These are phyloP conservation scores for Pneumocystis carinii DNA, from an alignment of 1,139 yeast species.

Conservation along the genomic window DNA sequence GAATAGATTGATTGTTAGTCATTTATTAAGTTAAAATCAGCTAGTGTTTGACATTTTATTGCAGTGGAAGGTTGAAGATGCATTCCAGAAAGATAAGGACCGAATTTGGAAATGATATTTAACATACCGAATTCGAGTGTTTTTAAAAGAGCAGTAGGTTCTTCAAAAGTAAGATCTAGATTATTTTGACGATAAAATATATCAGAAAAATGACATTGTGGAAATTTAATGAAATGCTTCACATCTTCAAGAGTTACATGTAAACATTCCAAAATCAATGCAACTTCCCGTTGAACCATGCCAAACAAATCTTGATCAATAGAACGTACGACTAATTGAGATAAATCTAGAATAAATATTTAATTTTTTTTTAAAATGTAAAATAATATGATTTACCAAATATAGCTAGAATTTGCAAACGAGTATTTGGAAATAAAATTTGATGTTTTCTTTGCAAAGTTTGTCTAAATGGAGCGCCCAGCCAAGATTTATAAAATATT, in stretches of 20 bases:
- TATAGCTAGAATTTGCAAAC: conserved; percentile 20
- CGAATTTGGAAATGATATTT: conserved; percentile 19
- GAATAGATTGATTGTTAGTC: not conserved
- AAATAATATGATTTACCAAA: conserved; percentile 1
- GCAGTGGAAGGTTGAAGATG: conserved; percentile 7
- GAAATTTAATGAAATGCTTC: conserved; percentile 18
- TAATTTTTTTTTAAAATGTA: not conserved
- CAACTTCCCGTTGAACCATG: conserved; percentile 27
- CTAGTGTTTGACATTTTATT: not conserved
- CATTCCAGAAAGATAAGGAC: conserved; percentile 18
- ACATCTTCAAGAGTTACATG: conserved; percentile 19
- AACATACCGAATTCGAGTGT: conserved; percentile 19
- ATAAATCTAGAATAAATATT: conserved; percentile 14
- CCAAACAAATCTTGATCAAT: conserved; percentile 27
- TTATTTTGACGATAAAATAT: conserved; percentile 11
- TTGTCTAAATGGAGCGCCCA: conserved; percentile 21
- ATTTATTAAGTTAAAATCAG: not conserved
- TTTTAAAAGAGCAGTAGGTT: conserved; percentile 14
- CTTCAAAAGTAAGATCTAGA: conserved; percentile 6
- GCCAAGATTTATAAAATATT: conserved; percentile 11
- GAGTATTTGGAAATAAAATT: conserved; percentile 20
- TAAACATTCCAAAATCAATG: conserved; percentile 21
- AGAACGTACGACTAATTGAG: conserved; percentile 21
- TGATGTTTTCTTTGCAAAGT: conserved; percentile 22
- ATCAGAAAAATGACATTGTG: conserved; percentile 26